Evolutionary conservation across 148 eudicot species (phyloP).

Genomic region (Chenopodium suecicum): DNA sequence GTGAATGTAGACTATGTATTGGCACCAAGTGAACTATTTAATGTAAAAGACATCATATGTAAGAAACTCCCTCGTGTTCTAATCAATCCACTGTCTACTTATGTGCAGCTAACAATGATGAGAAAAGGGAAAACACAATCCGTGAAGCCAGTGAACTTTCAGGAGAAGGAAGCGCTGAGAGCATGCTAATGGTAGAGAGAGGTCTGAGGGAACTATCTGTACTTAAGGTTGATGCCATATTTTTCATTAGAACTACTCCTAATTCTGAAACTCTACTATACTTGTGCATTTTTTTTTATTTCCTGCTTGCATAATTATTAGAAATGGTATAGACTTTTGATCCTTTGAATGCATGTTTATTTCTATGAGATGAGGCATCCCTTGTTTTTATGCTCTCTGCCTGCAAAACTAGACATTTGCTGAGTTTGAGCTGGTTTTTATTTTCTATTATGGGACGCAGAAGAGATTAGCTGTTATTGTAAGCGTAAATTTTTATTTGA

Average conservation of each 20-base stretch:
- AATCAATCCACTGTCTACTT: slow-evolving; percentile 4
- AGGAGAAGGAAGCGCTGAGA: slow-evolving; percentile 67
- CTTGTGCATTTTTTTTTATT: not conserved
- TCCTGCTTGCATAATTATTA: not conserved
- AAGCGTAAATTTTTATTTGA: slow-evolving; percentile 1
- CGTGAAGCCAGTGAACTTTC: slow-evolving; percentile 38
- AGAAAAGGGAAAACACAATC: slow-evolving; percentile 38
- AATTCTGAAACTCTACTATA: not conserved
- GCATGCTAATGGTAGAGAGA: slow-evolving; percentile 91
- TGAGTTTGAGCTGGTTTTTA: not conserved
- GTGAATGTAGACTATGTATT: not conserved
- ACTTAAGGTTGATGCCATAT: slow-evolving; percentile 57
- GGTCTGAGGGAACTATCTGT: slow-evolving; percentile 75
- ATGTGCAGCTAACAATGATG: slow-evolving; percentile 54
- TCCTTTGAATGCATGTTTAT: not conserved
- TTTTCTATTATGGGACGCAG: not conserved
- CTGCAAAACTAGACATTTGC: too few species aligned
- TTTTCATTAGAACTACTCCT: not conserved
- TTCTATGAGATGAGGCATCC: not conserved
- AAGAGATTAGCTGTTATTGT: not conserved
- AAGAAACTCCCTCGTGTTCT: not conserved
- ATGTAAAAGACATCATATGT: not conserved
- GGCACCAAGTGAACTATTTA: not conserved
- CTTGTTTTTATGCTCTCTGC: not conserved
- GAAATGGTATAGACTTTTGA: not conserved